Percentiles rank a stretch among this genome's conserved stretches.
Evolutionary conservation across 805 yeast species (phyloP).

Genomic region (Blastobotrys chiropterorum): DNA sequence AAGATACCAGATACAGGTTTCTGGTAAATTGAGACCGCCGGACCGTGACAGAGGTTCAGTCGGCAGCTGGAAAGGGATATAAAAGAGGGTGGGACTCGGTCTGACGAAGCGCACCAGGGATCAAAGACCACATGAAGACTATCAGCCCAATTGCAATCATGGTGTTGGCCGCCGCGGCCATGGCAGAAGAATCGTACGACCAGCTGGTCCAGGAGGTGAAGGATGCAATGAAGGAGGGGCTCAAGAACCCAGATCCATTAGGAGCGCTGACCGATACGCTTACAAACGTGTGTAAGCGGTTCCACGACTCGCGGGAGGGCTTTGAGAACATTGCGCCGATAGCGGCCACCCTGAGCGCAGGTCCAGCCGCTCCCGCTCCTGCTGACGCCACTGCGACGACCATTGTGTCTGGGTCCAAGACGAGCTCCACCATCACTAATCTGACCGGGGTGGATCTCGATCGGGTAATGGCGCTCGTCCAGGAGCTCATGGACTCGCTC

Average conservation of each 20-base stretch:
- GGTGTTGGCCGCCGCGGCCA: not conserved
- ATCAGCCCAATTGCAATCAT: not conserved
- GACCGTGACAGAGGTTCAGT: too few relatives aligned
- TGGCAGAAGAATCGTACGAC: not conserved
- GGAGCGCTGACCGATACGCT: not conserved
- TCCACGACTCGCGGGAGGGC: too few relatives aligned
- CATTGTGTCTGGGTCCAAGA: not conserved
- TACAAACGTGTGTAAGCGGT: not conserved
- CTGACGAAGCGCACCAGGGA: too few relatives aligned
- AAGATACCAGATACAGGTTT: too few relatives aligned
- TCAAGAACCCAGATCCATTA: not conserved
- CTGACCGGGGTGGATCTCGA: not conserved
- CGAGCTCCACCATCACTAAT: not conserved
- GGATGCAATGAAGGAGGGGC: not conserved
- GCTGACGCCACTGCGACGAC: not conserved
- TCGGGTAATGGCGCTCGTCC: not conserved
- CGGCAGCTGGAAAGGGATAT: too few relatives aligned
- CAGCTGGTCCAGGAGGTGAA: not conserved
- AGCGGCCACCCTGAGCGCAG: too few relatives aligned
- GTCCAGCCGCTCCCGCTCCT: too few relatives aligned
- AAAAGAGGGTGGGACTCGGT: too few relatives aligned
- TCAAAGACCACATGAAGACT: not conserved
- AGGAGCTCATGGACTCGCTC: not conserved
- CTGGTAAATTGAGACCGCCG: too few relatives aligned
- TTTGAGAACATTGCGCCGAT: too few relatives aligned